Percentiles rank a stretch among this genome's conserved stretches.
Evolutionary conservation across 129 eudicot species (phyloP).

Genomic region (Flaveria sonorensis): DNA sequence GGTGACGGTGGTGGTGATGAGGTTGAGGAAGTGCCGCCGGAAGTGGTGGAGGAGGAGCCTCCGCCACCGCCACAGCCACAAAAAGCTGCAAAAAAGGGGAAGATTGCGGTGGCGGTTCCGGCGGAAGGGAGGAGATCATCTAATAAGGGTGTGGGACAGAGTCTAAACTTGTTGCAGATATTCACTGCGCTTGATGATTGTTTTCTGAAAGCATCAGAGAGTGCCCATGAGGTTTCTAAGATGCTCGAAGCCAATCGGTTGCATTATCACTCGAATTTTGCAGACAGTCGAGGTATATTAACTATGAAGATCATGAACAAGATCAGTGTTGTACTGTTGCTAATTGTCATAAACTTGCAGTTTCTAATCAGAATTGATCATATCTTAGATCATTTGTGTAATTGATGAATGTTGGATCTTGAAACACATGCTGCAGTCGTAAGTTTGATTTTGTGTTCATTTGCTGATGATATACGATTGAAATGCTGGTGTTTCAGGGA

Average conservation of each 20-base stretch:
- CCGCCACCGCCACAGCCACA: conserved; percentile 41
- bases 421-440: no score
- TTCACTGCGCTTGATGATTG: conserved; percentile 83
- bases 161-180: conserved; percentile 55
- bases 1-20: conserved; percentile 35
- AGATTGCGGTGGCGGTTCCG: conserved; percentile 36
- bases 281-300: conserved; percentile 69
- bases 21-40: conserved; percentile 34
- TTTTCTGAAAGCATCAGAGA: conserved; percentile 84
- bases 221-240: conserved; percentile 89
- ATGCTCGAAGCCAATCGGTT: conserved; percentile 92
- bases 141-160: conserved; percentile 43
- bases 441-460: no score
- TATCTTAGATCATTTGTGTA: not conserved
- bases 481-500: conserved; percentile 49
- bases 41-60: conserved; percentile 43
- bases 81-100: conserved; percentile 51
- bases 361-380: not conserved
- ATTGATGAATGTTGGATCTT: not conserved
- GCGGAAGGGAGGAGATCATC: conserved; percentile 45
- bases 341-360: not conserved
- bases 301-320: not conserved
- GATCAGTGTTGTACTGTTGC: not conserved
- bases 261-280: conserved; percentile 97
- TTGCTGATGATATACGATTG: conserved; percentile 3